Conservation (phyloP, 2,329 filamentous ascomycete species). For the Lizonia empirigonia region DNA sequence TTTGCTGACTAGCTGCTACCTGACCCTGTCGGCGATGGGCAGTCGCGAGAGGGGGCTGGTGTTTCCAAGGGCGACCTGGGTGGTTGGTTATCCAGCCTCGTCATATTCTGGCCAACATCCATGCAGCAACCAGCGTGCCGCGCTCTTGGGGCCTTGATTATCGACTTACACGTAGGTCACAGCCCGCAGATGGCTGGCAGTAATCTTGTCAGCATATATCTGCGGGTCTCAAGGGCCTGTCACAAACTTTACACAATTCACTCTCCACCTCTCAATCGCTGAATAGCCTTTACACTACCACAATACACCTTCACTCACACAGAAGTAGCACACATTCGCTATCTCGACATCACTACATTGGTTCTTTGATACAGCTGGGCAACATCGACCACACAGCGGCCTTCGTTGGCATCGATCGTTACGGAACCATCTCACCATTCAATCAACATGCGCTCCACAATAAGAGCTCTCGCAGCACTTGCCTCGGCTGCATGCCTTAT, state of each 20-base stretch:
- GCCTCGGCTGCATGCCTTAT: conserved; percentile 50
- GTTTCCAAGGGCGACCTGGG: too few relatives aligned
- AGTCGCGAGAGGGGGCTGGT: too few relatives aligned
- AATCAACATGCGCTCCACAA: conserved; percentile 42
- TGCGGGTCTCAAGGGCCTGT: conserved; percentile 20
- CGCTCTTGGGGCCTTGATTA: conserved; percentile 23
- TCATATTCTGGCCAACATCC: conserved; percentile 29
- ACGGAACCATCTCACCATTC: conserved; percentile 6
- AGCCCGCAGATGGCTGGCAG: conserved; percentile 44
- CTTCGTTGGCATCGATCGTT: conserved; percentile 10
- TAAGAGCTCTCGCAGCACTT: conserved; percentile 45
- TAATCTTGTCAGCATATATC: conserved; percentile 36
- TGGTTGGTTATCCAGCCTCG: conserved; percentile 46
- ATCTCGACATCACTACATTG: conserved; percentile 7
- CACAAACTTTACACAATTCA: conserved; percentile 31
- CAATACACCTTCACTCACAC: conserved; percentile 10
- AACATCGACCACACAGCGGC: conserved; percentile 10
- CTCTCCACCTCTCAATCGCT: conserved; percentile 20
- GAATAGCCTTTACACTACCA: not conserved
- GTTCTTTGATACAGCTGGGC: conserved; percentile 11
- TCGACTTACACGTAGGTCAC: conserved; percentile 33
- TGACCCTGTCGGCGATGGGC: conserved; percentile 7
- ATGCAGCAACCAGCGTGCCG: conserved; percentile 38
- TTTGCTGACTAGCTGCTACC: conserved; percentile 16
- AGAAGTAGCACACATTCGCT: conserved; percentile 12